Evolutionary conservation across 441 rosid species (phyloP).

Genomic region (Daphne laureola): DNA sequence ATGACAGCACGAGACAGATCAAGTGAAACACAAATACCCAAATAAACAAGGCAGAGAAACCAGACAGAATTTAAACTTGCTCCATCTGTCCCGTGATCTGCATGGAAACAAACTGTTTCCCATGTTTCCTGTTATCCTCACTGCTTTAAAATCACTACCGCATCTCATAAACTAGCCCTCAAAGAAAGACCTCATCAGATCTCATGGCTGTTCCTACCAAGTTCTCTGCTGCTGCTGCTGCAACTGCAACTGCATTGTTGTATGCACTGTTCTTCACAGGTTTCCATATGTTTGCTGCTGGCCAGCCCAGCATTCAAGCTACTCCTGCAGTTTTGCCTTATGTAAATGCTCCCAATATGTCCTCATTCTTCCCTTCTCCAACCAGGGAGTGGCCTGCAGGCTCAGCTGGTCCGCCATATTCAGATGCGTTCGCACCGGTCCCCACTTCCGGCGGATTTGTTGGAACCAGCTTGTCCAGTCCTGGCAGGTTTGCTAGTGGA

Average conservation of each 20-base stretch:
- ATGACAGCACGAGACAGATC: conserved; percentile 21
- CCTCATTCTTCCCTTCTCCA: conserved; percentile 65
- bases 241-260: conserved; percentile 13
- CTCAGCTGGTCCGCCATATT: conserved; percentile 33
- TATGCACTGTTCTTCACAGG: conserved; percentile 18
- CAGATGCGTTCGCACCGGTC: conserved; percentile 29
- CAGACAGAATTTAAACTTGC: conserved; percentile 10
- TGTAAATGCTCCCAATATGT: conserved; percentile 42
- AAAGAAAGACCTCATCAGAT: background rate
- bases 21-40: conserved; percentile 15
- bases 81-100: conserved; percentile 27
- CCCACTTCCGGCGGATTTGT: conserved; percentile 46
- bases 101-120: conserved; percentile 1
- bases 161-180: background rate
- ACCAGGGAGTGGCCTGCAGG: conserved; percentile 18
- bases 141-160: background rate
- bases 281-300: conserved; percentile 20
- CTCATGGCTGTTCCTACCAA: conserved; percentile 28
- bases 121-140: conserved; percentile 3
- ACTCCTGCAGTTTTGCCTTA: conserved; percentile 50
- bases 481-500: conserved; percentile 19
- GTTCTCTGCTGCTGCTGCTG: conserved; percentile 18
- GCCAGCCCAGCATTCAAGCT: conserved; percentile 36
- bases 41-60: conserved; percentile 6
- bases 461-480: conserved; percentile 35